These are phyloP conservation scores for Salvia splendens DNA, from an alignment of 257 asterid species.

Conservation along the genomic window DNA sequence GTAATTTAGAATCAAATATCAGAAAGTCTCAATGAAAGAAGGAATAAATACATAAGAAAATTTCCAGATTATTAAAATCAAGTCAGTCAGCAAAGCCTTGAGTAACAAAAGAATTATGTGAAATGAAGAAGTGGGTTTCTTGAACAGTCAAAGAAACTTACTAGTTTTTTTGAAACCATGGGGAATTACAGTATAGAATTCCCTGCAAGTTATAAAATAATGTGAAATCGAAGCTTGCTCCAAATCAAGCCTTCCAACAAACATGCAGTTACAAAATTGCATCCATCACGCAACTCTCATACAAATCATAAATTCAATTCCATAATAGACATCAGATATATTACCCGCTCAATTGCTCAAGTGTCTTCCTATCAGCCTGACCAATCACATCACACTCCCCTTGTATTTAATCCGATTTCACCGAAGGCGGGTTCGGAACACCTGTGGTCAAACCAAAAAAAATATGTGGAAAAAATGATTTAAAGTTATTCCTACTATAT, in stretches of 20 bases:
- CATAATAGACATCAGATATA: conserved; percentile 12
- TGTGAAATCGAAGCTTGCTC: conserved; percentile 22
- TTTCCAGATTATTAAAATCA: not conserved
- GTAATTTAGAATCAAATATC: conserved; percentile 29
- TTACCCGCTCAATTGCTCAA: conserved; percentile 87
- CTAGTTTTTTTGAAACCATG: conserved; percentile 83
- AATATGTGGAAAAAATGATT: too few species aligned
- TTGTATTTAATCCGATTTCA: too few species aligned
- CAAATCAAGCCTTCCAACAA: conserved; percentile 9
- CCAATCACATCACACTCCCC: conserved; percentile 77
- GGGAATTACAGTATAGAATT: conserved; percentile 88
- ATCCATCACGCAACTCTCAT: not conserved
- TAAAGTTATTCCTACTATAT: too few species aligned
- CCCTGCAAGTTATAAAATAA: conserved; percentile 56
- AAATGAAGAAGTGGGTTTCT: conserved; percentile 7
- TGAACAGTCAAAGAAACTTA: conserved; percentile 42
- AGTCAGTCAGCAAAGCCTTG: conserved; percentile 15
- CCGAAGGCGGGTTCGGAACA: too few species aligned
- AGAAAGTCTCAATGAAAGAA: conserved; percentile 12
- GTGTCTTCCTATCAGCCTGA: conserved; percentile 57
- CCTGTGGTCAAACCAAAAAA: too few species aligned
- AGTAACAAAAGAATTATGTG: conserved; percentile 14
- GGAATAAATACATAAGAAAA: not conserved
- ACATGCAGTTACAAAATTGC: conserved; percentile 13
- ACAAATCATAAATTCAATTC: conserved; percentile 8